Evolutionary conservation across 768 basidiomycete genomes (phyloP).

Genomic region (Rhizopogon rudus): DNA sequence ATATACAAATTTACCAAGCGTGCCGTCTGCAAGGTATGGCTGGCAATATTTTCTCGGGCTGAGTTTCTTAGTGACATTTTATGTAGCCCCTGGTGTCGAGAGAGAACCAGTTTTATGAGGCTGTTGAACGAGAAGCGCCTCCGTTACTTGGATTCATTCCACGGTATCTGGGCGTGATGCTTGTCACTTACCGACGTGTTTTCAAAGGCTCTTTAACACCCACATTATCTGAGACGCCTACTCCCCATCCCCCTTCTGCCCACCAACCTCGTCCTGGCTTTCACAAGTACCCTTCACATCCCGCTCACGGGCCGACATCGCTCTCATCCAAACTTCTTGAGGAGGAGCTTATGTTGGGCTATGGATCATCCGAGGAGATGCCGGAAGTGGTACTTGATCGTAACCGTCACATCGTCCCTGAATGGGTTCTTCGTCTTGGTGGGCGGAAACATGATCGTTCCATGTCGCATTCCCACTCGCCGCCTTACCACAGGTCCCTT

Average conservation of each 20-base stretch:
- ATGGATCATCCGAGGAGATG: slow-evolving; percentile 64
- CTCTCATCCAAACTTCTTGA: slow-evolving; percentile 10
- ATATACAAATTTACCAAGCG: slow-evolving; percentile 98
- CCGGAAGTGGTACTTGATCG: slow-evolving; percentile 92
- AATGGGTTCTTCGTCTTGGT: slow-evolving; percentile 71
- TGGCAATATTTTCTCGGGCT: slow-evolving; percentile 1
- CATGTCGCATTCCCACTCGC: slow-evolving; percentile 37
- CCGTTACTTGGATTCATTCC: slow-evolving; percentile 92
- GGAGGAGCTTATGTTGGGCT: slow-evolving; percentile 37
- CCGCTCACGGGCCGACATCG: not conserved
- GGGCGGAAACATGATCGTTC: slow-evolving; percentile 44
- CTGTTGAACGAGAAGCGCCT: slow-evolving; percentile 91
- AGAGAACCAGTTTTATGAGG: slow-evolving; percentile 97
- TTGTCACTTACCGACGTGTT: slow-evolving; percentile 91
- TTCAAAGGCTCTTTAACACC: slow-evolving; percentile 33
- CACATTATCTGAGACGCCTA: slow-evolving; percentile 9
- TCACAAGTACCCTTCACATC: slow-evolving; percentile 19
- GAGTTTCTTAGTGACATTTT: slow-evolving; percentile 10
- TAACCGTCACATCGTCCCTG: slow-evolving; percentile 94
- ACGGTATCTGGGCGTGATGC: slow-evolving; percentile 98
- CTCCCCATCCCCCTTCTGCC: slow-evolving; percentile 15
- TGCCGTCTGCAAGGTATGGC: slow-evolving; percentile 94
- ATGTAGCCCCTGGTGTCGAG: slow-evolving; percentile 88
- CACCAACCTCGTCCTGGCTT: slow-evolving; percentile 22
- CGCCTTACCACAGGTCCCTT: not conserved